phyloP scores from a whole-genome alignment of 148 eudicot species.

The Pouteria glomerata region DNA sequence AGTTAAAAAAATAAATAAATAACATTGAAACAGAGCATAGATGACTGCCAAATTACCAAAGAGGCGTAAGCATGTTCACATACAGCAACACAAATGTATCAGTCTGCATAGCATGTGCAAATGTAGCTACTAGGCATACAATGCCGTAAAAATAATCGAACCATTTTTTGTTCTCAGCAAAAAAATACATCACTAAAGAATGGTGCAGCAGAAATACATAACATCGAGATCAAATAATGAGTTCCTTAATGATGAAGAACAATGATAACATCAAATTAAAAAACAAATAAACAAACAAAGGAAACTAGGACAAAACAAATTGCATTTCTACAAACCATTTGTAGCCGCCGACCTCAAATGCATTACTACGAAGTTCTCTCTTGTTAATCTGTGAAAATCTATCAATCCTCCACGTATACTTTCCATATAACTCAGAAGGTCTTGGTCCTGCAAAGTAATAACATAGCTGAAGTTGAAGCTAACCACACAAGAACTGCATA shows the following conservation, averaged over 20 bases:
- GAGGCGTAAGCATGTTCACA: no score
- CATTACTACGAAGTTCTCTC: constrained; percentile 80
- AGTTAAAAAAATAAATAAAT: no score
- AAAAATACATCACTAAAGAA: not conserved
- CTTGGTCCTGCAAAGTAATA: constrained; percentile 56
- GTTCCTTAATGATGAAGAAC: not conserved
- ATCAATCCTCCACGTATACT: constrained; percentile 84
- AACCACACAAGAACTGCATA: not conserved
- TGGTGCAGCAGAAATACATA: not conserved
- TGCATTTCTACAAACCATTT: constrained; percentile 54
- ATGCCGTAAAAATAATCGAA: not conserved
- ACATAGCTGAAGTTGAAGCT: not conserved
- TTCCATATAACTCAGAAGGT: constrained; percentile 73
- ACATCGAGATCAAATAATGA: not conserved
- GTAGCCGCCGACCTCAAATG: constrained; percentile 87
- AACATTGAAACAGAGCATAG: no score
- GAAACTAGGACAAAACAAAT: not conserved
- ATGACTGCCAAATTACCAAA: no score
- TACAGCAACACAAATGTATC: not conserved
- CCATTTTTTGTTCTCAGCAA: not conserved
- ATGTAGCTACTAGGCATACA: no score
- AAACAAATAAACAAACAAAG: not conserved
- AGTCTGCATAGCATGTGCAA: not conserved
- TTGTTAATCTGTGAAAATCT: constrained; percentile 80
- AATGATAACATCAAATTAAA: not conserved